Evolutionary conservation across 2,329 filamentous ascomycete genomes (phyloP).

Genomic region (Cladophialophora carrionii): DNA sequence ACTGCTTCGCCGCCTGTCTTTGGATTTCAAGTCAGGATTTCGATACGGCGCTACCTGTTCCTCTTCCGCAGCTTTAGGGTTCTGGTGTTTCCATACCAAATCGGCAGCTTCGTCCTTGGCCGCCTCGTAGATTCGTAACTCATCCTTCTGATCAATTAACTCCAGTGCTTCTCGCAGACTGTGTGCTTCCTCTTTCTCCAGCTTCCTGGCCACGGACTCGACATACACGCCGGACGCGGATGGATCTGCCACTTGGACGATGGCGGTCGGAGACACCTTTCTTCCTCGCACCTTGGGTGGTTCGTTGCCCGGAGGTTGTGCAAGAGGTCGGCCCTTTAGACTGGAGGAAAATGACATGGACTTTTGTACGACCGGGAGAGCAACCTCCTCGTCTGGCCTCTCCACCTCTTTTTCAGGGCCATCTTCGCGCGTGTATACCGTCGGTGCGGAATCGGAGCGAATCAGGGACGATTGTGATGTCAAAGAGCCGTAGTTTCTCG

Average conservation of each 20-base stretch:
- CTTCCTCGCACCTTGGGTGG: slow-evolving; percentile 41
- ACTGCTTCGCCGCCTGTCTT: slow-evolving; percentile 29
- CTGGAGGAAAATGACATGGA: slow-evolving; percentile 27
- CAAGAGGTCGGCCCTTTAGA: slow-evolving; percentile 44
- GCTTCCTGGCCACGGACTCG: slow-evolving; percentile 58
- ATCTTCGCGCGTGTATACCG: not conserved
- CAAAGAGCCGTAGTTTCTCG: slow-evolving; percentile 25
- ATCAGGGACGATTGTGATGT: slow-evolving; percentile 24
- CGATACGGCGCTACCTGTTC: slow-evolving; percentile 54
- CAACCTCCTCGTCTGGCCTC: slow-evolving; percentile 4
- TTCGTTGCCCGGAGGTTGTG: slow-evolving; percentile 44
- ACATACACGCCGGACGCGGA: slow-evolving; percentile 54
- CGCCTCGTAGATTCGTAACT: slow-evolving; percentile 57
- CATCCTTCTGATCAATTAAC: slow-evolving; percentile 61
- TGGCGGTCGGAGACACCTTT: slow-evolving; percentile 45
- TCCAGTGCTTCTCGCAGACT: slow-evolving; percentile 61
- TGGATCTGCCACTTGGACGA: slow-evolving; percentile 40
- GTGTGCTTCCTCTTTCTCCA: slow-evolving; percentile 62
- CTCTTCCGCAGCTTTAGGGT: slow-evolving; percentile 54
- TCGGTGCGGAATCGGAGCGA: slow-evolving; percentile 37
- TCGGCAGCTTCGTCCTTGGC: slow-evolving; percentile 67
- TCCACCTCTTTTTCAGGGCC: slow-evolving; percentile 11
- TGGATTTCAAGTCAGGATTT: slow-evolving; percentile 48
- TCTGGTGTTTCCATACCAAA: slow-evolving; percentile 66
- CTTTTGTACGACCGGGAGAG: slow-evolving; percentile 20